A percentile compares a stretch with the other conserved stretches of the same genome.
These are phyloP conservation scores for Mycena epipterygia DNA, from an alignment of 768 basidiomycete species.

Conservation along the genomic window DNA sequence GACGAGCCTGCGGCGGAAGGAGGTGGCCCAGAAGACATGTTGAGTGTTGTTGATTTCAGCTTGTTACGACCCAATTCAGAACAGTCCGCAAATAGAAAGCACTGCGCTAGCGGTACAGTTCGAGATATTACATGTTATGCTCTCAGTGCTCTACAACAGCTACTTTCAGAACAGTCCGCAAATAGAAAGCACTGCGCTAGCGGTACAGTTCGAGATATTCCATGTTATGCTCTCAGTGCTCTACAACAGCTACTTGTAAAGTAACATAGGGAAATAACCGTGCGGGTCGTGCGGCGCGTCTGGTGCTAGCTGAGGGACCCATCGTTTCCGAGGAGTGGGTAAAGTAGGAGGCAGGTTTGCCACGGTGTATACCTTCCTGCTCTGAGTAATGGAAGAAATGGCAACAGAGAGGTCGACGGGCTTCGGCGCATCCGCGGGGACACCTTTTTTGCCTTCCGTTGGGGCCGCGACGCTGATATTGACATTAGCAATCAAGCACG, in stretches of 20 bases:
- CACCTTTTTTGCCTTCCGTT: constrained; percentile 52
- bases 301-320: constrained; percentile 79
- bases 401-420: constrained; percentile 78
- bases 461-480: constrained; percentile 29
- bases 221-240: constrained; percentile 15
- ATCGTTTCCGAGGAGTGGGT: constrained; percentile 77
- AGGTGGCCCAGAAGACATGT: constrained; percentile 62
- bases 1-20: constrained; percentile 68
- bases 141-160: too few relatives aligned
- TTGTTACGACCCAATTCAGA: too few relatives aligned
- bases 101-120: too few relatives aligned
- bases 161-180: too few relatives aligned
- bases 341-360: constrained; percentile 80
- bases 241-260: constrained; percentile 62
- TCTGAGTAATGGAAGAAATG: constrained; percentile 73
- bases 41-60: not conserved
- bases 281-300: constrained; percentile 88
- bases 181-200: too few relatives aligned
- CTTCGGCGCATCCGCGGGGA: constrained; percentile 59
- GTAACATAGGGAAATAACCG: constrained; percentile 87
- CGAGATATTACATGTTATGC: constrained; percentile 7
- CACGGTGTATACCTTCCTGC: constrained; percentile 70
- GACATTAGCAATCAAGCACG: constrained; percentile 11
- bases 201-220: too few relatives aligned
- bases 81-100: too few relatives aligned